Conservation (phyloP, 2,329 filamentous ascomycete species). For the Fusarium concolor region DNA sequence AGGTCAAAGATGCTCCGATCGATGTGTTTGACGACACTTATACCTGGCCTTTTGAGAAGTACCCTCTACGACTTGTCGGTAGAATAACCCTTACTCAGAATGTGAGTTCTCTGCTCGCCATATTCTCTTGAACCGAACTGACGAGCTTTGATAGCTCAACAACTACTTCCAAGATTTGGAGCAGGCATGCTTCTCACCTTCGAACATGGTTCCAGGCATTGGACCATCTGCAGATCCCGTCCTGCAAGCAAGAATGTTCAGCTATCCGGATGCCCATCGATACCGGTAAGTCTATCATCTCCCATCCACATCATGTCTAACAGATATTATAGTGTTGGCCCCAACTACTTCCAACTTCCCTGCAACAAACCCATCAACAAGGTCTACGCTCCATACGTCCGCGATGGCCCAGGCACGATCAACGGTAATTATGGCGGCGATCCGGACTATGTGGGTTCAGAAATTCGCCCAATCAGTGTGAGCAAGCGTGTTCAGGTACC, state of each 20-base stretch:
- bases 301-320: neutral
- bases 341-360: constrained; percentile 63
- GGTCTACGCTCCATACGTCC: constrained; percentile 42
- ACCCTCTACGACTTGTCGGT: constrained; percentile 71
- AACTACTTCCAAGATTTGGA: constrained; percentile 80
- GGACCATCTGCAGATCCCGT: constrained; percentile 71
- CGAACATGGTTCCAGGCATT: constrained; percentile 72
- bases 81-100: constrained; percentile 74
- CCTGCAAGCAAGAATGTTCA: constrained; percentile 70
- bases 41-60: constrained; percentile 73
- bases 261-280: constrained; percentile 71
- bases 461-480: constrained; percentile 57
- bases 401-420: constrained; percentile 42
- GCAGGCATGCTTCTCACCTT: constrained; percentile 74
- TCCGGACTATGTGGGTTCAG: constrained; percentile 43
- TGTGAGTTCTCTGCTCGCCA: constrained; percentile 43
- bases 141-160: constrained; percentile 41
- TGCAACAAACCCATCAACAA: constrained; percentile 39
- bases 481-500: constrained; percentile 38
- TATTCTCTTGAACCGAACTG: fast-evolving
- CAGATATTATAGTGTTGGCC: constrained; percentile 59
- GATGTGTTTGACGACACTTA: constrained; percentile 78
- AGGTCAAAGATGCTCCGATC: constrained; percentile 70
- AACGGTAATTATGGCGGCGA: constrained; percentile 47
- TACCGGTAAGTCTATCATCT: constrained; percentile 50